phyloP scores from a whole-genome alignment of 2,329 filamentous ascomycete species.

The Hypoxylon sp. region DNA sequence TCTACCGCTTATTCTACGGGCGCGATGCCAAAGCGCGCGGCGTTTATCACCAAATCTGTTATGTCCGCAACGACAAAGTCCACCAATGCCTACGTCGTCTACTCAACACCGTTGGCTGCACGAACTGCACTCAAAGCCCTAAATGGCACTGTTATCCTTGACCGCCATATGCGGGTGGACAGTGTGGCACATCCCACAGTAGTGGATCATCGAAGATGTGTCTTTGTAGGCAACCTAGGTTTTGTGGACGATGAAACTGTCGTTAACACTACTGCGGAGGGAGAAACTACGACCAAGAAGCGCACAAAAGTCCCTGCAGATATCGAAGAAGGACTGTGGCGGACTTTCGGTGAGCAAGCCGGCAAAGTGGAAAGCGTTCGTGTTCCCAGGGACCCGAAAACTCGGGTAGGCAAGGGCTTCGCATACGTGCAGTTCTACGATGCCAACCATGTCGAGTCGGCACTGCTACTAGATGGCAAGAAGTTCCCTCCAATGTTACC shows the following conservation, averaged over 20 bases:
- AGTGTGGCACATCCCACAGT: conserved; percentile 88
- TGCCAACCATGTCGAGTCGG: conserved; percentile 89
- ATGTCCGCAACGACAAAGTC: conserved; percentile 93
- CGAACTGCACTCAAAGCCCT: conserved; percentile 81
- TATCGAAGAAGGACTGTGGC: conserved; percentile 93
- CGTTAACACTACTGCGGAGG: conserved; percentile 74
- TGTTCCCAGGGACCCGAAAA: conserved; percentile 89
- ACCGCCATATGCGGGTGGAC: conserved; percentile 91
- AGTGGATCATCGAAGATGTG: conserved; percentile 87
- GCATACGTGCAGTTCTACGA: conserved; percentile 98
- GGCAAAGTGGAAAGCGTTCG: conserved; percentile 94
- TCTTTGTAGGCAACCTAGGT: conserved; percentile 96
- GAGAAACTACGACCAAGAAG: conserved; percentile 78
- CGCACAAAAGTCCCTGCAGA: conserved; percentile 83
- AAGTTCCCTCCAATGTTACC: conserved; percentile 96
- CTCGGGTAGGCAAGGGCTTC: conserved; percentile 94
- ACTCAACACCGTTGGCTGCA: conserved; percentile 80
- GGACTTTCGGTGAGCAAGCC: conserved; percentile 77
- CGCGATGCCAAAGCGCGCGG: conserved; percentile 90
- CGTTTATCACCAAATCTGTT: conserved; percentile 89
- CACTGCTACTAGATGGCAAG: conserved; percentile 88
- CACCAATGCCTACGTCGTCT: conserved; percentile 95
- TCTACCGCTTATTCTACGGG: conserved; percentile 87
- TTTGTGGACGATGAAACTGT: conserved; percentile 94
- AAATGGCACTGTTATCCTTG: conserved; percentile 87